Percentiles rank a stretch among this genome's conserved stretches.
These are phyloP conservation scores for Trametes elegans DNA, from an alignment of 768 basidiomycete genomes.

Conservation along the genomic window DNA sequence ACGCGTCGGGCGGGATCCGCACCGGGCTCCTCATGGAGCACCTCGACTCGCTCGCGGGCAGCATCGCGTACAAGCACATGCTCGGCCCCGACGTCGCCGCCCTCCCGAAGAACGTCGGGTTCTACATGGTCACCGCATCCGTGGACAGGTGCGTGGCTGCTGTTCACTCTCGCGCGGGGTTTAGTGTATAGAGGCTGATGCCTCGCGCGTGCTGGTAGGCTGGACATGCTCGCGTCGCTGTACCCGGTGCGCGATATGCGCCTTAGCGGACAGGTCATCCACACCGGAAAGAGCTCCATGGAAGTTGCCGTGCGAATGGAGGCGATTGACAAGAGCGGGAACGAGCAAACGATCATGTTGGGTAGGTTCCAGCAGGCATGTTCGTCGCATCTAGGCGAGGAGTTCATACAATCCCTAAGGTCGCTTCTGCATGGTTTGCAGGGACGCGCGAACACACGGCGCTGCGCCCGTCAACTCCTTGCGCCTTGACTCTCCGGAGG, in stretches of 20 bases:
- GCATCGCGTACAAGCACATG: conserved; percentile 82
- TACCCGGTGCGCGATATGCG: conserved; percentile 64
- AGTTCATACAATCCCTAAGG: conserved; percentile 39
- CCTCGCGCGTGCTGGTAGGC: conserved; percentile 33
- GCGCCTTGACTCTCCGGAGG: conserved; percentile 56
- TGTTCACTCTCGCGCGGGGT: too few species aligned
- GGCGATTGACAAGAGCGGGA: conserved; percentile 44
- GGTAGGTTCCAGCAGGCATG: conserved; percentile 37
- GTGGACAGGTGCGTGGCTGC: conserved; percentile 58
- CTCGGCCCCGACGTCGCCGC: conserved; percentile 60
- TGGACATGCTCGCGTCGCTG: conserved; percentile 66
- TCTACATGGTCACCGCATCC: conserved; percentile 82
- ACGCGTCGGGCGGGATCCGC: conserved; percentile 67
- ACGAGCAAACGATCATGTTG: conserved; percentile 62
- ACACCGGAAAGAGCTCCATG: conserved; percentile 74
- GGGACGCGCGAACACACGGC: conserved; percentile 64
- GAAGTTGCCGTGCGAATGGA: conserved; percentile 89
- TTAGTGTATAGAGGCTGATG: neutral
- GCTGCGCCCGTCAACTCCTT: conserved; percentile 66
- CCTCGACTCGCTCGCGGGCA: conserved; percentile 81
- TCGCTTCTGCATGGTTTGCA: conserved; percentile 90
- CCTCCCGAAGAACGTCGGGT: conserved; percentile 58
- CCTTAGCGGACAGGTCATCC: conserved; percentile 78
- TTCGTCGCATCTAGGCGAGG: neutral
- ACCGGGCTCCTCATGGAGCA: conserved; percentile 78